Base-by-base conservation (phyloP, 345 rosid species). In the Salix suchowensis region DNA sequence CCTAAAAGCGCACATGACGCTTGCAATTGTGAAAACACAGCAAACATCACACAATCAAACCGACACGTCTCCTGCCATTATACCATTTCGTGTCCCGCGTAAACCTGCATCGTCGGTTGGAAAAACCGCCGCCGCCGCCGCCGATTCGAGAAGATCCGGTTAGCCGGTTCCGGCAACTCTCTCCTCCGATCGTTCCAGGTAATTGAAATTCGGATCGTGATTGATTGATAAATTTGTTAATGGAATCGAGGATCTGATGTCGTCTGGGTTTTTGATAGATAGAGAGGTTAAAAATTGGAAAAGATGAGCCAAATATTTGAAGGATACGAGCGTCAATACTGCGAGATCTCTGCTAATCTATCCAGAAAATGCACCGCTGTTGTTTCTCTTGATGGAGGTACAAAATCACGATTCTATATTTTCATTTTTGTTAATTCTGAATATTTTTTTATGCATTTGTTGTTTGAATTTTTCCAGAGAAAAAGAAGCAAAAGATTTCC, bases 241-340 rank as follows among this genome's bases (percentile, higher is more conserved):
- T 14, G 30, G 37, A 6, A 74, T 34, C 37, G 28, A 32, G 21
- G 68, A 65, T 7, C 14, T 12, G 24, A 60, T 60, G 8, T 19
- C 21, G 23, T 21, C 12, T 60, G 65, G 68, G 40, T 16, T 65
- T 64, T 26, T 13, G 37, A 64, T 23, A 54, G 73, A 40, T 76
- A 50, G 55, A 37, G 48, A 8, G 44, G 37, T 58, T 42, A 15
- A 58, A 19, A 69, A 68, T 14, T 9, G 32, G 55, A 28, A 42
- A 77, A 19, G 61, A 81, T 81, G 84, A 77, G 84, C 28, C 60
- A 65, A 21, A 81, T 77, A 19, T 81, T 77, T 71, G 84, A 81
- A 55, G 73, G 84, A 44, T 81, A 77, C 55, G 84, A 81, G 68
- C 84, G 81, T 23, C 81, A 70, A 28, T 81, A 81, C 71, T 77